These are phyloP conservation scores for Coprinopsis marcescibilis DNA, from an alignment of 768 basidiomycete species.

Conservation along the genomic window DNA sequence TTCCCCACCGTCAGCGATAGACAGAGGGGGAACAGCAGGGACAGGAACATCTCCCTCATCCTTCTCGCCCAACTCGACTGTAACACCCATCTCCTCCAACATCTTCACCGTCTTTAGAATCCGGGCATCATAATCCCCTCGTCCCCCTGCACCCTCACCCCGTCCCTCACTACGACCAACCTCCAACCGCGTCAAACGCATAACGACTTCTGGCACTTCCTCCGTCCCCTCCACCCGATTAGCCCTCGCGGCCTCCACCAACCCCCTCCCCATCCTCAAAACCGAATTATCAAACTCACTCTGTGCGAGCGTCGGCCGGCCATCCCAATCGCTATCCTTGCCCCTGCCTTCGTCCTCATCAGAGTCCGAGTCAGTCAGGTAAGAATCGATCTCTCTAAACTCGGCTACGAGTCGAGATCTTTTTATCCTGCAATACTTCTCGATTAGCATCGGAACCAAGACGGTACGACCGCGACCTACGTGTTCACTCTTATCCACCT, in stretches of 20 bases:
- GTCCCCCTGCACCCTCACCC: slow-evolving; percentile 21
- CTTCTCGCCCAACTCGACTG: slow-evolving; percentile 62
- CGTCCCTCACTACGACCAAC: slow-evolving; percentile 28
- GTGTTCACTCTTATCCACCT: slow-evolving; percentile 86
- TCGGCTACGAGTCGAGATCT: slow-evolving; percentile 73
- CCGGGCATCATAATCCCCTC: slow-evolving; percentile 40
- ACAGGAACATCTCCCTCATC: slow-evolving; percentile 18
- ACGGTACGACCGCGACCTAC: slow-evolving; percentile 38
- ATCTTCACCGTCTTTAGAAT: slow-evolving; percentile 52
- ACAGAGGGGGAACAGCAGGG: slow-evolving; percentile 4
- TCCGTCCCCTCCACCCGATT: slow-evolving; percentile 42
- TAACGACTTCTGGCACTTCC: slow-evolving; percentile 41
- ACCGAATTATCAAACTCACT: slow-evolving; percentile 67
- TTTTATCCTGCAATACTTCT: slow-evolving; percentile 50
- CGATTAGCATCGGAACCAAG: slow-evolving; percentile 3
- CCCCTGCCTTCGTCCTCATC: slow-evolving; percentile 34
- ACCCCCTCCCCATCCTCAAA: slow-evolving; percentile 60
- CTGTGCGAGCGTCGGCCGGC: slow-evolving; percentile 40
- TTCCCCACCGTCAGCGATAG: slow-evolving; percentile 3
- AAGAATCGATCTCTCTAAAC: slow-evolving; percentile 81
- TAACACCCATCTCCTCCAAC: slow-evolving; percentile 58
- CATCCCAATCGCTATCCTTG: slow-evolving; percentile 38
- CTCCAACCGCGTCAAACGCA: slow-evolving; percentile 69
- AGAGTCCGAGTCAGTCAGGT: slow-evolving; percentile 53
- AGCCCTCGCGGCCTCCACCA: slow-evolving; percentile 57